phyloP scores from a whole-genome alignment of 2,329 filamentous ascomycete genomes.

The Ophiosphaerella herpotricha region DNA sequence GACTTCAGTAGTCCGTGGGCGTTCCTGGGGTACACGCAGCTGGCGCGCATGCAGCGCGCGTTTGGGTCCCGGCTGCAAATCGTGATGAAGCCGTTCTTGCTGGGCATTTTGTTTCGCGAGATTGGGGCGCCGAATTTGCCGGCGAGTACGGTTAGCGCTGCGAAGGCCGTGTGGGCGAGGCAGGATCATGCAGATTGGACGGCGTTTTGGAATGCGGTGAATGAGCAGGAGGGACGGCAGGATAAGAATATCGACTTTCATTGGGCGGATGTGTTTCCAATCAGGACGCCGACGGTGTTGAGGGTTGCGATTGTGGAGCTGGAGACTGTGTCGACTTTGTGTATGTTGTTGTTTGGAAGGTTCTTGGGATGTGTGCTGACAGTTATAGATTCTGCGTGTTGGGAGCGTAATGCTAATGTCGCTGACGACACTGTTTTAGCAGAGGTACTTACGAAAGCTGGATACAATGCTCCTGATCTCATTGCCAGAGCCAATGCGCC shows the following conservation, averaged over 20 bases:
- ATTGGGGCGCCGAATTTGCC: conserved; percentile 43
- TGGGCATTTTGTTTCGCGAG: conserved; percentile 42
- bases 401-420: conserved; percentile 37
- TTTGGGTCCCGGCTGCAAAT: conserved; percentile 34
- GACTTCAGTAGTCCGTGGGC: conserved; percentile 44
- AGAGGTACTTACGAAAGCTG: conserved; percentile 30
- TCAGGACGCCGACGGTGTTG: conserved; percentile 40
- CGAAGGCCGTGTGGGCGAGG: conserved; percentile 32
- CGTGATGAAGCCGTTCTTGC: conserved; percentile 38
- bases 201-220: conserved; percentile 39
- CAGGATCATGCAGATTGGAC: conserved; percentile 42
- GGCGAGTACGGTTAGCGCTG: conserved; percentile 23
- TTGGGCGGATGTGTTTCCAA: conserved; percentile 39
- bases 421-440: conserved; percentile 30
- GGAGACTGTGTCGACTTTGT: conserved; percentile 23
- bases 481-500: conserved; percentile 31
- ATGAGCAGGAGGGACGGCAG: conserved; percentile 27
- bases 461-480: conserved; percentile 30
- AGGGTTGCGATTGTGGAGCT: conserved; percentile 38
- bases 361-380: conserved; percentile 7
- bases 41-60: conserved; percentile 28
- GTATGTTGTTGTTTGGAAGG: conserved; percentile 15
- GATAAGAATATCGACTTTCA: conserved; percentile 34
- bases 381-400: conserved; percentile 35
- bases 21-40: conserved; percentile 41